Evolutionary conservation across 2,329 filamentous ascomycete species (phyloP).

Genomic region (Colletotrichum liriopes): DNA sequence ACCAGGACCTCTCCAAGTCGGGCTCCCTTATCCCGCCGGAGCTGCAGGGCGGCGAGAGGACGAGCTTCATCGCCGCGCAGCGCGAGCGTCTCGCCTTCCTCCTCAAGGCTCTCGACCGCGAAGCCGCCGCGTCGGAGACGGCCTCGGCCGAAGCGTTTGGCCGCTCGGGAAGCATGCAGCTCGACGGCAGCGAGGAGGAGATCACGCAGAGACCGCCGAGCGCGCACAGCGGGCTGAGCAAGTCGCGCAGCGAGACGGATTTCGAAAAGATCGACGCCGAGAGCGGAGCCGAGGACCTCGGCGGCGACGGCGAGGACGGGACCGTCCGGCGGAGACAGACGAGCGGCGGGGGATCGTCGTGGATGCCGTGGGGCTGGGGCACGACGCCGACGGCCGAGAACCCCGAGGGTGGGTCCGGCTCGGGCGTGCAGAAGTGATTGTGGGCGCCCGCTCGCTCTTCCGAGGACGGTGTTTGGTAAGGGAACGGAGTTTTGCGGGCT

Average conservation of each 20-base stretch:
- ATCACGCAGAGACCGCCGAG: slow-evolving; percentile 60
- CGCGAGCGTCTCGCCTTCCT: slow-evolving; percentile 83
- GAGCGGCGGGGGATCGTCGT: slow-evolving; percentile 55
- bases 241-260: slow-evolving; percentile 88
- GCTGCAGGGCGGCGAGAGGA: slow-evolving; percentile 76
- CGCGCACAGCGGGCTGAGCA: slow-evolving; percentile 75
- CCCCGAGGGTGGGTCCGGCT: slow-evolving; percentile 52
- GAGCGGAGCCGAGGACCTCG: slow-evolving; percentile 67
- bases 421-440: slow-evolving; percentile 55
- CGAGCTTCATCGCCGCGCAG: slow-evolving; percentile 83
- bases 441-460: not conserved
- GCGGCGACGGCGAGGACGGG: slow-evolving; percentile 56
- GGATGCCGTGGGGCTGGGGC: slow-evolving; percentile 66
- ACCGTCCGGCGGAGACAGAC: slow-evolving; percentile 52
- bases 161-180: slow-evolving; percentile 41
- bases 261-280: slow-evolving; percentile 92
- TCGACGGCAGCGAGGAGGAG: slow-evolving; percentile 41
- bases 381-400: slow-evolving; percentile 43
- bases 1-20: slow-evolving; percentile 53
- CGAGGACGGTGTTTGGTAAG: slow-evolving; percentile 16
- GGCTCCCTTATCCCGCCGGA: slow-evolving; percentile 76
- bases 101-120: slow-evolving; percentile 83
- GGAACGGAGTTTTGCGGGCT: slow-evolving; percentile 47
- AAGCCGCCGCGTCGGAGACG: slow-evolving; percentile 75
- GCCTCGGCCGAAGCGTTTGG: slow-evolving; percentile 48